A percentile compares a stretch with the other conserved stretches of the same genome.
phyloP scores from a whole-genome alignment of 208 protist species.

The Trypanosoma caninum region DNA sequence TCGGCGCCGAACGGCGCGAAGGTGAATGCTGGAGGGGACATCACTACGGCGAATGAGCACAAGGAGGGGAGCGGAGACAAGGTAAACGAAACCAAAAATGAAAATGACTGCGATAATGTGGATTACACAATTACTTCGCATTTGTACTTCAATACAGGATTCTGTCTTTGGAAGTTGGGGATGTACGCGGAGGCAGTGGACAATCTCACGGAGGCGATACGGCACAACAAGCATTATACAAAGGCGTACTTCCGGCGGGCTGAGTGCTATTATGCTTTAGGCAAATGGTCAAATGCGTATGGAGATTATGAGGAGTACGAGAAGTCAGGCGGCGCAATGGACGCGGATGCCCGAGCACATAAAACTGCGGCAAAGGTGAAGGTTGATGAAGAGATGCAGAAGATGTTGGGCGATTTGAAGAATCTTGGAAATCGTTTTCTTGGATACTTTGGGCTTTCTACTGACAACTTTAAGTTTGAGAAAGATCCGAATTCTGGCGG shows the following conservation, averaged over 20 bases:
- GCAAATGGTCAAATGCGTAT: conserved; percentile 83
- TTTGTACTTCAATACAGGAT: conserved; percentile 83
- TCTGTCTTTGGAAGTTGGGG: conserved; percentile 68
- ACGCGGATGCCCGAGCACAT: conserved; percentile 35
- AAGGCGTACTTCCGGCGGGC: conserved; percentile 88
- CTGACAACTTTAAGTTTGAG: conserved; percentile 97
- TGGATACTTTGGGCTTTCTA: conserved; percentile 94
- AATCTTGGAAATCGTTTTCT: conserved; percentile 95
- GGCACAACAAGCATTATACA: conserved; percentile 69
- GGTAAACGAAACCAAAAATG: conserved; percentile 11
- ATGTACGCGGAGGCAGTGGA: conserved; percentile 71
- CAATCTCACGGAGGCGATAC: conserved; percentile 81
- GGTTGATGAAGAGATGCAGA: conserved; percentile 91
- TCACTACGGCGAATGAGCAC: no score
- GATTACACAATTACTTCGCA: conserved; percentile 85
- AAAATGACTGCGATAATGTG: conserved; percentile 32
- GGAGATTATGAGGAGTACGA: conserved; percentile 89
- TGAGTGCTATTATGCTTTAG: conserved; percentile 82
- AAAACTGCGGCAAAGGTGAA: conserved; percentile 74
- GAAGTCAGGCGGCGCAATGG: conserved; percentile 59
- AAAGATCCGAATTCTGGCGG: conserved; percentile 92
- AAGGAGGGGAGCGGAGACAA: not conserved
- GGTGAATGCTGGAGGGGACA: no score
- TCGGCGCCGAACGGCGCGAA: no score
- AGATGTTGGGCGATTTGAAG: conserved; percentile 96